Base-by-base conservation (phyloP, 192 early-diverging fungal species). In the Polychytrium aggregatum region DNA sequence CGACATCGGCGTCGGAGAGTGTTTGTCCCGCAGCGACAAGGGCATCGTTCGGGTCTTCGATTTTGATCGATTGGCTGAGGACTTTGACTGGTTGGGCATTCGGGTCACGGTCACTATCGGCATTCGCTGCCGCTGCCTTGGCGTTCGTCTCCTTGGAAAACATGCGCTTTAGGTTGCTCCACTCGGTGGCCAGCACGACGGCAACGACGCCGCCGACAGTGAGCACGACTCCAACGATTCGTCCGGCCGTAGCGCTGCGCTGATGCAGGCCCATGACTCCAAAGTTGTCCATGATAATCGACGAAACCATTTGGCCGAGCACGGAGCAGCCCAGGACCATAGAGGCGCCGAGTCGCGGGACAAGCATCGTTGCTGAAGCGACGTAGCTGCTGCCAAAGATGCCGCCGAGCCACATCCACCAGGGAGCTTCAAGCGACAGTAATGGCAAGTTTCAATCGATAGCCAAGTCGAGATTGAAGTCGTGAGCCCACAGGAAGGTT, bases 281-380 rank as follows among this genome's bases (percentile, higher is more conserved):
- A 21, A 40, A 48, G 16, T 45, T 17, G 45, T 60, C 58, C 7
- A 60, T 42, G 24, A 60, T 42, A 1, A 60, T 16, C 20, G 58
- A 48, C 7, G 52, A 26, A 35, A 27, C 30, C 25, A 60, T 41
- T 29, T 60, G 58, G 28, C 37, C 31, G 10, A 44, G 27, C n/a
- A 53, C 46, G 18, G 52, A 41, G 3, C 28, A 31, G 31, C 27
- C 24, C 18, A 53, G 27, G 39, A 60, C 38, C 7, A 26, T 33
- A 5, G 44, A 50, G 0, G 46, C 58, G 8, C 58, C 58, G 37
- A 60, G 44, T 8, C 50, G 58, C 1, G 50, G 30, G 21, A 37
- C 51, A n/a, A 53, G 44, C 30, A 41, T 38, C 9, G 28, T 22
- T 17, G 48, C 52, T 37, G 41, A 43, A 35, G 27, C 28, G 13